Percentiles rank a stretch among this genome's conserved stretches.
Evolutionary conservation across 352 stramenopile genomes (phyloP).

Genomic region (Globisporangium spiculum): DNA sequence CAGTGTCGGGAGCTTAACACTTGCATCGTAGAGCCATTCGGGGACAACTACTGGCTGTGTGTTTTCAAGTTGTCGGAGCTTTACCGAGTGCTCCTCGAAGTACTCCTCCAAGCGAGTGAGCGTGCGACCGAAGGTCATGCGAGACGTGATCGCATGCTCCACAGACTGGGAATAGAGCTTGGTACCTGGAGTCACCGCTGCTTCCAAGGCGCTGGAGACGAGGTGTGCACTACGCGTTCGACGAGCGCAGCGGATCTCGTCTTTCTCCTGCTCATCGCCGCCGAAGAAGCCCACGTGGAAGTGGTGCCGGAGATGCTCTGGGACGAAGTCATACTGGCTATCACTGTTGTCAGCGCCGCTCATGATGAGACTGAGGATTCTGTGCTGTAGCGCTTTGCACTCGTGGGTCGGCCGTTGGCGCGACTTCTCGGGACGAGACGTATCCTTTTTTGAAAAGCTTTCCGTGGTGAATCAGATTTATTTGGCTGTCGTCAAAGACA

Average conservation of each 20-base stretch:
- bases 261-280: conserved; percentile 17
- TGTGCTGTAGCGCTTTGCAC: not conserved
- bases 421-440: not conserved
- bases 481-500: too few species aligned
- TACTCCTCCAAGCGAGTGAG: conserved; percentile 38
- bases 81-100: conserved; percentile 28
- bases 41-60: conserved; percentile 8
- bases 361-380: not conserved
- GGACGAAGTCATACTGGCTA: conserved; percentile 43
- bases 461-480: too few species aligned
- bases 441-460: not conserved
- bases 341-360: not conserved
- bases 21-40: conserved; percentile 13
- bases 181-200: not conserved
- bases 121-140: conserved; percentile 48
- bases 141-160: conserved; percentile 50
- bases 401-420: not conserved
- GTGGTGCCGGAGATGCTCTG: conserved; percentile 41
- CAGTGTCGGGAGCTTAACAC: conserved; percentile 47
- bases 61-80: conserved; percentile 25
- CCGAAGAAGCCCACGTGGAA: conserved; percentile 30
- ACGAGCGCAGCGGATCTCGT: conserved; percentile 35
- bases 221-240: conserved; percentile 52
- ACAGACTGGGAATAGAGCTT: conserved; percentile 51
- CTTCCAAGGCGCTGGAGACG: conserved; percentile 27